Evolutionary conservation across 768 basidiomycete genomes (phyloP).

Genomic region (Suillus placidus): DNA sequence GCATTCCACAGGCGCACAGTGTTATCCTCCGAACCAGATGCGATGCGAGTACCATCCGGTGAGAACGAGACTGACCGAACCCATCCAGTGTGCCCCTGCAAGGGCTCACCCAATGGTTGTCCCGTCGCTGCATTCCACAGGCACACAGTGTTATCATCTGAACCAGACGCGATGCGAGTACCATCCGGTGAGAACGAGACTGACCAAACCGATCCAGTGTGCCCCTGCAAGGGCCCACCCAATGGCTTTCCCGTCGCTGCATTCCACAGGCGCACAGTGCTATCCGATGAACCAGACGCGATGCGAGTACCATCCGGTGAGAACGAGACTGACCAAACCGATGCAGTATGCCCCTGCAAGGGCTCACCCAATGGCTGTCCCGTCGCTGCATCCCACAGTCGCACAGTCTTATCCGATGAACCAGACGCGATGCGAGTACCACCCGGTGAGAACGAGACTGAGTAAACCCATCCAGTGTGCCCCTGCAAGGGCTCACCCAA

Average conservation of each 20-base stretch:
- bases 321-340: neutral
- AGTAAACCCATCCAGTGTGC: no score
- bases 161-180: no score
- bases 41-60: conserved; percentile 3
- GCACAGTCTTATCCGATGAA: neutral
- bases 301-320: neutral
- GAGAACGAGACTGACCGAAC: conserved; percentile 6
- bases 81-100: conserved; percentile 9
- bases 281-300: neutral
- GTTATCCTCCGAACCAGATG: neutral
- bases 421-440: neutral
- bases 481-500: no score
- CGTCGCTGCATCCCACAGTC: neutral
- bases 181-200: no score
- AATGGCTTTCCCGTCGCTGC: neutral
- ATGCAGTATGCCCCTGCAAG: neutral
- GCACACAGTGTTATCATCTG: conserved; percentile 15
- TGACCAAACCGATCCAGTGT: no score
- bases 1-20: conserved; percentile 17
- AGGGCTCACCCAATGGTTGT: neutral
- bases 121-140: conserved; percentile 6
- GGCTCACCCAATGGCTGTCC: neutral
- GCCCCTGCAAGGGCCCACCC: neutral
- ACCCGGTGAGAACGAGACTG: no score
- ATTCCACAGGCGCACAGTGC: neutral